Conservation (phyloP, 805 yeast species). For the Sporopachydermia lactativora region DNA sequence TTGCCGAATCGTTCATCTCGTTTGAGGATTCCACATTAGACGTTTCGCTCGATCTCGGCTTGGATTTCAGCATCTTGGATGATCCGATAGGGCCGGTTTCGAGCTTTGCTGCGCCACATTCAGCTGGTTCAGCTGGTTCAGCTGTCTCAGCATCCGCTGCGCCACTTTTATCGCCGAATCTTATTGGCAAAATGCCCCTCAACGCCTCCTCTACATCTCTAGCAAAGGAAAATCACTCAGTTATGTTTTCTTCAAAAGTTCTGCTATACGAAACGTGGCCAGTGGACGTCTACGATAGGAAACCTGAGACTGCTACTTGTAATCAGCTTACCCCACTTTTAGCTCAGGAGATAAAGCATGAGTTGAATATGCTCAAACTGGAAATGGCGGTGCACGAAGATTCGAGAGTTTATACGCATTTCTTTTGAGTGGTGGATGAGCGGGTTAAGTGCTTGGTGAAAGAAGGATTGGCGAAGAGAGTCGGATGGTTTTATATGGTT, state of each 20-base stretch:
- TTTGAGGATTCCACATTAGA: neutral
- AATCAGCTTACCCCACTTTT: slow-evolving; percentile 76
- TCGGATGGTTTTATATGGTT: too few relatives aligned
- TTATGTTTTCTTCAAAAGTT: slow-evolving; percentile 67
- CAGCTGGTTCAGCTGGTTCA: neutral
- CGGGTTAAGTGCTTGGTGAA: too few relatives aligned
- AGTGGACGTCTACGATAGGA: slow-evolving; percentile 78
- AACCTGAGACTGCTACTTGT: slow-evolving; percentile 87
- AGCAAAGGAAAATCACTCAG: slow-evolving; percentile 15
- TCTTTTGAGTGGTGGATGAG: too few relatives aligned
- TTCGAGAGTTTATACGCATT: slow-evolving; percentile 74
- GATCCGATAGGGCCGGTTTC: neutral
- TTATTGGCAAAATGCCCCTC: neutral
- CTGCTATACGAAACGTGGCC: slow-evolving; percentile 76
- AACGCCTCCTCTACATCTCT: neutral
- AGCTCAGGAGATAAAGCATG: slow-evolving; percentile 79
- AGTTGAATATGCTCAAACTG: slow-evolving; percentile 63
- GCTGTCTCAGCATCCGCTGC: neutral
- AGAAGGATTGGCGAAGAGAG: too few relatives aligned
- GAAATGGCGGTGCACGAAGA: slow-evolving; percentile 75
- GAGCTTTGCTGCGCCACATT: neutral
- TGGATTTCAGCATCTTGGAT: neutral
- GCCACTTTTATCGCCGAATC: neutral
- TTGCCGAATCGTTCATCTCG: neutral
- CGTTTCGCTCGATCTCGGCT: neutral